These are phyloP conservation scores for Urostyla sp. DNA, from an alignment of 73 alveolate genomes.

Conservation along the genomic window DNA sequence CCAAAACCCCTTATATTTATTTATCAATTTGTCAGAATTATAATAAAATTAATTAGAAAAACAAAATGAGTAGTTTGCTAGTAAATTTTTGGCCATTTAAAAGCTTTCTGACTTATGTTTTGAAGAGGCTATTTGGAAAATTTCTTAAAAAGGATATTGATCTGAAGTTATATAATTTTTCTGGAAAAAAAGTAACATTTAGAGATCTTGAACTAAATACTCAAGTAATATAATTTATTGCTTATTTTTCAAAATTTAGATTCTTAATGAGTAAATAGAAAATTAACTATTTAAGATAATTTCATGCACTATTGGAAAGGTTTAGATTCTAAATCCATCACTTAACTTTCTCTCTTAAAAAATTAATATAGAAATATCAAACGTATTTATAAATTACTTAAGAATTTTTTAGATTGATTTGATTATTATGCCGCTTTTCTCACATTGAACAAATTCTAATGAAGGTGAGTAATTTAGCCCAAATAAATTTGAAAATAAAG, in stretches of 20 bases:
- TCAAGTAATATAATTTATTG: neutral
- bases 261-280: constrained; percentile 20
- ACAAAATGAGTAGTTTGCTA: constrained; percentile 38
- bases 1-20: too few species aligned
- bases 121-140: constrained; percentile 29
- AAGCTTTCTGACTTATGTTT: constrained; percentile 30
- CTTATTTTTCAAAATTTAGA: neutral
- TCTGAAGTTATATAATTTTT: neutral
- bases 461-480: neutral
- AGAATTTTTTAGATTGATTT: constrained; percentile 7
- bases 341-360: constrained; percentile 7
- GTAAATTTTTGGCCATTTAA: constrained; percentile 47
- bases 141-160: constrained; percentile 24
- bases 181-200: constrained; percentile 18
- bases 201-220: constrained; percentile 44
- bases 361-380: constrained; percentile 5
- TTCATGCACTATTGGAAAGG: neutral
- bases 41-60: too few species aligned
- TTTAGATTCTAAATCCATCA: constrained; percentile 22
- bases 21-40: too few species aligned
- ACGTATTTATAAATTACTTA: neutral
- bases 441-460: neutral
- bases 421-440: constrained; percentile 11
- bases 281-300: constrained; percentile 23
- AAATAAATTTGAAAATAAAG: neutral